Conservation (phyloP, 768 basidiomycete species). For the Termitomyces sp. region DNA sequence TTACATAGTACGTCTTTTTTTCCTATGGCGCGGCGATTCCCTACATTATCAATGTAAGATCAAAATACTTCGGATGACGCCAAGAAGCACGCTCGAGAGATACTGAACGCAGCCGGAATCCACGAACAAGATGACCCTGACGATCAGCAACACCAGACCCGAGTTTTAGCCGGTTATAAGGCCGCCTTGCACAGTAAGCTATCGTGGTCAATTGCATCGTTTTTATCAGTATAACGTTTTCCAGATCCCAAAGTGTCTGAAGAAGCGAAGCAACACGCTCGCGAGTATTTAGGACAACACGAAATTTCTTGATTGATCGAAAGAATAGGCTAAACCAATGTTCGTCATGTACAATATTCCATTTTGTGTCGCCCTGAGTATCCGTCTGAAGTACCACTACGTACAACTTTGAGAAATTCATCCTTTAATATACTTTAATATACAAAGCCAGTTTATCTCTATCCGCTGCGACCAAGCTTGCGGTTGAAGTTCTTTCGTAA, state of each 20-base stretch:
- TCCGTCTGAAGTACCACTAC: no score
- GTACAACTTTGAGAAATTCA: no score
- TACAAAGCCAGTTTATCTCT: no score
- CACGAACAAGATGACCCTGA: slow-evolving; percentile 16
- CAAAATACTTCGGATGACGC: slow-evolving; percentile 40
- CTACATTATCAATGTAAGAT: slow-evolving; percentile 24
- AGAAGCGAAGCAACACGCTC: slow-evolving; percentile 13
- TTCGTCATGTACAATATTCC: background rate
- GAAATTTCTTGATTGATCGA: background rate
- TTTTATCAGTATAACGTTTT: background rate
- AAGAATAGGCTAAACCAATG: background rate
- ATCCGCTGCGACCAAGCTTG: no score
- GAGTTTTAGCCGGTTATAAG: slow-evolving; percentile 53
- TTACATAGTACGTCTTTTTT: slow-evolving; percentile 29
- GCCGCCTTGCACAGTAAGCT: slow-evolving; percentile 43
- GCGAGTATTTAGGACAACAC: slow-evolving; percentile 10
- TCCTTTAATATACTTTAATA: no score
- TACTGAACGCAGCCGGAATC: slow-evolving; percentile 42
- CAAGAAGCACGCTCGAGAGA: slow-evolving; percentile 49
- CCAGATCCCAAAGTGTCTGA: slow-evolving; percentile 15
- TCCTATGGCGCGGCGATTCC: background rate
- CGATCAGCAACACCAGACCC: slow-evolving; percentile 36
- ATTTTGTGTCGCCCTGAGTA: no score
- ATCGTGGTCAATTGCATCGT: background rate
- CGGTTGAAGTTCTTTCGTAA: no score